Conservation (phyloP, 73 alveolate genomes). For the Uronychia setigera region DNA sequence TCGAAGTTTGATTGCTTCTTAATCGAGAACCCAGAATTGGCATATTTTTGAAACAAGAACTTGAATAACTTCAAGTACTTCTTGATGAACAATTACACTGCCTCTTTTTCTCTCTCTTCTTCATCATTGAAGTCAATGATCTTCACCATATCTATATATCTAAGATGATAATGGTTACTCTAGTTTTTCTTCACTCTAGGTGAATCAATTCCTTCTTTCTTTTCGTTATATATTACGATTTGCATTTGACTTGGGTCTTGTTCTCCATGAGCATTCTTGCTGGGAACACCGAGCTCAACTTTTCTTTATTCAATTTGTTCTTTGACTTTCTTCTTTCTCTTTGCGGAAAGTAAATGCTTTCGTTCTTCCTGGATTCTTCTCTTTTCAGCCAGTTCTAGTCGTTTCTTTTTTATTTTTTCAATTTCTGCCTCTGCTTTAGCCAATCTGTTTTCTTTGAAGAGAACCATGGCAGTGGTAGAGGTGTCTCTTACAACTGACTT, state of each 20-base stretch:
- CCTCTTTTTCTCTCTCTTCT: constrained; percentile 66
- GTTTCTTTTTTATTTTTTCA: constrained; percentile 31
- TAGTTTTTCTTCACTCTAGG: not conserved
- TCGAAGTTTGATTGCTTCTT: constrained; percentile 33
- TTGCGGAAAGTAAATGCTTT: constrained; percentile 28
- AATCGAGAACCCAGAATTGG: constrained; percentile 56
- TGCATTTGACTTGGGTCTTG: constrained; percentile 46
- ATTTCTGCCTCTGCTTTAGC: constrained; percentile 63
- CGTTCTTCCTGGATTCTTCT: constrained; percentile 53
- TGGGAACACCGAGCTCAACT: constrained; percentile 53
- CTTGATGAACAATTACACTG: constrained; percentile 37
- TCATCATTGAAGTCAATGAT: constrained; percentile 58
- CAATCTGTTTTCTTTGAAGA: constrained; percentile 13
- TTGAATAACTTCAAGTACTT: constrained; percentile 67
- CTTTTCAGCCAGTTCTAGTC: constrained; percentile 44
- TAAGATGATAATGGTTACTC: not conserved
- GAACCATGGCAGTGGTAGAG: constrained; percentile 30
- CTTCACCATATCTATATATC: constrained; percentile 9
- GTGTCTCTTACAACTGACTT: constrained; percentile 30
- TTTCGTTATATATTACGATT: constrained; percentile 24
- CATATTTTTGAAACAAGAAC: constrained; percentile 70
- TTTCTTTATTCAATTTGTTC: constrained; percentile 51
- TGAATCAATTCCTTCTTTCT: constrained; percentile 16
- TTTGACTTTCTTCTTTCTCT: constrained; percentile 44
- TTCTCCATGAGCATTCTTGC: constrained; percentile 57